Base-by-base conservation (phyloP, 2,329 filamentous ascomycete genomes). In the Daldinia sp. region DNA sequence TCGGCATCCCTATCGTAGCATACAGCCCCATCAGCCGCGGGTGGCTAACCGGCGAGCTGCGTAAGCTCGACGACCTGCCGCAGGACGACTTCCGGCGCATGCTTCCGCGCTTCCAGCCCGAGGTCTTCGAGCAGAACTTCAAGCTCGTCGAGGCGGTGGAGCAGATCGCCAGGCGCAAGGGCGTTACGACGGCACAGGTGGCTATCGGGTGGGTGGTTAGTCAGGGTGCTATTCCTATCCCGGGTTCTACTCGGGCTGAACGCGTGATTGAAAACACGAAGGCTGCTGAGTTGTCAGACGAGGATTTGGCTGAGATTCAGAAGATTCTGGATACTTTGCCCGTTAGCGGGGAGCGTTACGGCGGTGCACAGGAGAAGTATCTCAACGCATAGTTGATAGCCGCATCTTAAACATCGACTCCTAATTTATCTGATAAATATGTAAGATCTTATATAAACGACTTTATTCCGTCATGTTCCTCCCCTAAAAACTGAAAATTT, bases 1-100 rank as follows among this genome's bases (percentile, higher is more conserved):
- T 86, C 3, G 79, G 79, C 3, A 89, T 90, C 54, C 83, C 86
- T 0, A 77, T 90, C 35, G 73, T 88, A 19, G 85, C 83, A 0
- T 89, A 90, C 75, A 61, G 70, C 25, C 85, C 86, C 1, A 77
- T 88, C 0, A 81, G 84, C 9, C 75, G 80, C 4, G 79, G 79
- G 2, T 77, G 75, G 68, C 54, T 85, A 47, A 84, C 82, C 0
- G 83, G 84, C 3, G 70, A 82, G 59, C 77, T 85, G 64, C 81
- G 78, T 67, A 80, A 73, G 7, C 66, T 66, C 0, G 78, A 80
- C 8, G 84, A 87, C 67, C 70, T 87, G 11, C 76, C 77, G 1
- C 75, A 80, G n/a, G 76, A 77, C 25, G 80, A 83, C 64, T 58
- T 76, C 19, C 74, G 76, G 6, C 75, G 74, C 9, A 82, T 86